phyloP scores from a whole-genome alignment of 148 eudicot genomes.

The Salicornia ramosissima region DNA sequence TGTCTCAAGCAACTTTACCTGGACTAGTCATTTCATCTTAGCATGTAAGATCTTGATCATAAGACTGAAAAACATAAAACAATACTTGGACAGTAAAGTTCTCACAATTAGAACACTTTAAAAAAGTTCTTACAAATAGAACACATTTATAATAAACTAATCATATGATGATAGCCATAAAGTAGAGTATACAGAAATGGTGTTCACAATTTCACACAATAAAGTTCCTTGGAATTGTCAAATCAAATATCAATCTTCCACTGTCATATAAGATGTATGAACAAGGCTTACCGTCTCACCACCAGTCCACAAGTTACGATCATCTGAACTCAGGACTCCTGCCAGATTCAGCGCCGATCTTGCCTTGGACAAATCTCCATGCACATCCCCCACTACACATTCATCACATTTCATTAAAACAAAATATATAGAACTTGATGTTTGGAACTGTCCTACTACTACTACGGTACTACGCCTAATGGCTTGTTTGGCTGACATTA shows the following conservation, averaged over 20 bases:
- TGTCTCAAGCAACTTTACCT: not conserved
- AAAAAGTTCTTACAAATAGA: not conserved
- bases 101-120: not conserved
- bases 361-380: constrained; percentile 89
- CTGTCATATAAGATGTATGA: not conserved
- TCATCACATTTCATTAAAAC: constrained; percentile 9
- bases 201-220: not conserved
- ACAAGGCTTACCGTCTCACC: constrained; percentile 61
- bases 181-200: not conserved
- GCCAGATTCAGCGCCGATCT: constrained; percentile 86
- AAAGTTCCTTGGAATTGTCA: not conserved
- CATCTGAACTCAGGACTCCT: constrained; percentile 84
- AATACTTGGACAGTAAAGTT: not conserved
- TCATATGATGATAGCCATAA: not conserved
- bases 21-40: not conserved
- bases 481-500: too few species aligned
- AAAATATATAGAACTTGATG: constrained; percentile 1
- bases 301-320: constrained; percentile 75
- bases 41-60: not conserved
- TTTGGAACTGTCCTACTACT: not conserved
- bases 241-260: not conserved
- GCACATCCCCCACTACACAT: constrained; percentile 82
- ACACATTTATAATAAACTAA: not conserved
- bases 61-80: not conserved
- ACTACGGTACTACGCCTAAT: too few species aligned